Evolutionary conservation across 2,329 filamentous ascomycete genomes (phyloP).

Genomic region (Thelonectria blattea): DNA sequence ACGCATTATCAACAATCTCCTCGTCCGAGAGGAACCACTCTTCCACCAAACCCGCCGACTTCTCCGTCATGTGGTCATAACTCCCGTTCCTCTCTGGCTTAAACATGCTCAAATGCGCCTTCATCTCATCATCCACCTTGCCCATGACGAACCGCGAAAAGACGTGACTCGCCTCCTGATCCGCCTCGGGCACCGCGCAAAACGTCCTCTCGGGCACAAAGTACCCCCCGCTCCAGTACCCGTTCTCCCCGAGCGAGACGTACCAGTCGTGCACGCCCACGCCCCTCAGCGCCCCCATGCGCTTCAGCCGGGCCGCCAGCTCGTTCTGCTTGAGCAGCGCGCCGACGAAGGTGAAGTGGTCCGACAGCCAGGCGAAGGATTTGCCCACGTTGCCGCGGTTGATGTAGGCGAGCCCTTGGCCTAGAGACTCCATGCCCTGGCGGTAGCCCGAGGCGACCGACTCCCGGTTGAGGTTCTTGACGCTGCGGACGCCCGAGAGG

Average conservation of each 20-base stretch:
- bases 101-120: conserved; percentile 74
- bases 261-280: conserved; percentile 79
- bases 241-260: conserved; percentile 75
- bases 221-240: conserved; percentile 65
- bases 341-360: conserved; percentile 86
- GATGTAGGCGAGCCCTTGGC: conserved; percentile 62
- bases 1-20: conserved; percentile 52
- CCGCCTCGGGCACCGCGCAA: conserved; percentile 69
- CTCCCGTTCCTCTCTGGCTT: conserved; percentile 64
- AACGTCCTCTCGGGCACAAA: conserved; percentile 77
- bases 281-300: conserved; percentile 64
- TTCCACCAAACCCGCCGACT: conserved; percentile 62
- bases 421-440: conserved; percentile 55
- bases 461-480: conserved; percentile 55
- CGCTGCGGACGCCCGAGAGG: conserved; percentile 51
- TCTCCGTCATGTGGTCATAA: conserved; percentile 68
- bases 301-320: conserved; percentile 69
- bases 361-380: conserved; percentile 78
- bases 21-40: conserved; percentile 61
- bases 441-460: conserved; percentile 56
- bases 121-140: conserved; percentile 71
- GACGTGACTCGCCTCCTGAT: conserved; percentile 47
- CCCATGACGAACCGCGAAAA: conserved; percentile 67
- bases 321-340: conserved; percentile 77
- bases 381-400: conserved; percentile 66